Evolutionary conservation across 2,329 filamentous ascomycete species (phyloP).

Genomic region (Fusarium abutilonis): DNA sequence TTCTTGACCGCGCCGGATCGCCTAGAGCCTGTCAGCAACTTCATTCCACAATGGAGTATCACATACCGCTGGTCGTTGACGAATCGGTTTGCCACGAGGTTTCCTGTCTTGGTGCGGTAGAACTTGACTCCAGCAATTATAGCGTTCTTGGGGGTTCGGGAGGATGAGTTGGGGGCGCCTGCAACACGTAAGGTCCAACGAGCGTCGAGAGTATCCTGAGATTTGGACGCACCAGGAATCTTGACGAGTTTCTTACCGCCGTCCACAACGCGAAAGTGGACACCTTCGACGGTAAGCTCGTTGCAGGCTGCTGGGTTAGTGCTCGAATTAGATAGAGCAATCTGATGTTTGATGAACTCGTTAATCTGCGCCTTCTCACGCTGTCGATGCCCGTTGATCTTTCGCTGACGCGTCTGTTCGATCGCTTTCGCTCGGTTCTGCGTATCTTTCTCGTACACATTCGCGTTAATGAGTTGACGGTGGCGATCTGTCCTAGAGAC

Average conservation of each 20-base stretch:
- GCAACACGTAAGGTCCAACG: conserved; percentile 45
- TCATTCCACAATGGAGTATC: conserved; percentile 27
- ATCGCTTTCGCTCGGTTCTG: conserved; percentile 76
- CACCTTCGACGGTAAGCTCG: conserved; percentile 75
- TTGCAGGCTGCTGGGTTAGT: conserved; percentile 55
- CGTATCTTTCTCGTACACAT: conserved; percentile 78
- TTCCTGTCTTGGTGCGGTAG: conserved; percentile 86
- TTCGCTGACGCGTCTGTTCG: conserved; percentile 71
- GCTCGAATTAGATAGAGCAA: conserved; percentile 25
- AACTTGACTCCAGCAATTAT: conserved; percentile 82
- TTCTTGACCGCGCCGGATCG: conserved; percentile 69
- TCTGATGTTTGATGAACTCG: conserved; percentile 49
- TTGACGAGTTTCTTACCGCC: conserved; percentile 86
- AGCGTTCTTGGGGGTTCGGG: conserved; percentile 77
- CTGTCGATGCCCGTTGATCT: conserved; percentile 62
- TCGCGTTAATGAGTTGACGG: conserved; percentile 83
- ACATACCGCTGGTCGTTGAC: conserved; percentile 81
- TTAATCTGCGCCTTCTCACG: conserved; percentile 68
- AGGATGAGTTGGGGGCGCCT: conserved; percentile 69
- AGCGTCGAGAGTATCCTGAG: background rate
- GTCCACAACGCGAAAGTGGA: conserved; percentile 77
- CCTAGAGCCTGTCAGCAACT: conserved; percentile 56
- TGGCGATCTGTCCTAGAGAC: conserved; percentile 79
- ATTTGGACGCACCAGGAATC: conserved; percentile 66
- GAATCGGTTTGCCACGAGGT: conserved; percentile 80